phyloP scores from a whole-genome alignment of 129 eudicot species.

The Arctium lappa region DNA sequence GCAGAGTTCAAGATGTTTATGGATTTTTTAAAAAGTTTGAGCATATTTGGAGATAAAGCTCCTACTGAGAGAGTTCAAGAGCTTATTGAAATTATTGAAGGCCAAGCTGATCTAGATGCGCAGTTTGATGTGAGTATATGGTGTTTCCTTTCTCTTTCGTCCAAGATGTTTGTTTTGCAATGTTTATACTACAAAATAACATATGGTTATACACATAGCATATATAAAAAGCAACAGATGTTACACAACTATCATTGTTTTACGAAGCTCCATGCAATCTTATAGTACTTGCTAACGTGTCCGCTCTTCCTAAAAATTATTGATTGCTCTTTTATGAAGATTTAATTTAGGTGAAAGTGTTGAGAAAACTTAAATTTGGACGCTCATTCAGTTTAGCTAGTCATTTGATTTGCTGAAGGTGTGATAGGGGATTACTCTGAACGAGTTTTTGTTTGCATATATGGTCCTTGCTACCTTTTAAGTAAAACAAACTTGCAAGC shows the following conservation, averaged over 20 bases:
- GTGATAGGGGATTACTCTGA: neutral
- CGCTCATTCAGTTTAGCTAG: neutral
- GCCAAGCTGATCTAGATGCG: slow-evolving; percentile 95
- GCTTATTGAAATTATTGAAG: slow-evolving; percentile 74
- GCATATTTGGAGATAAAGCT: slow-evolving; percentile 87
- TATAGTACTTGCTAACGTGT: neutral
- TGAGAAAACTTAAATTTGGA: neutral
- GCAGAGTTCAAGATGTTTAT: slow-evolving; percentile 91
- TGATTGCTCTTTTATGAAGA: neutral
- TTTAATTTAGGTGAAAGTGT: neutral
- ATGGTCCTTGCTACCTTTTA: neutral
- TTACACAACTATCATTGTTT: neutral
- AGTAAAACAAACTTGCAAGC: neutral
- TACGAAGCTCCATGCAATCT: neutral
- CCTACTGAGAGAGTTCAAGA: slow-evolving; percentile 80
- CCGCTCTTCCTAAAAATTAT: neutral
- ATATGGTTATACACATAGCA: neutral
- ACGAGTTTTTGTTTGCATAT: neutral
- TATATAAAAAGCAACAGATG: neutral
- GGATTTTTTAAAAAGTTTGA: slow-evolving; percentile 85
- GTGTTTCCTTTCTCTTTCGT: neutral
- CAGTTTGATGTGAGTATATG: slow-evolving; percentile 64
- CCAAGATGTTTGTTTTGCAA: neutral
- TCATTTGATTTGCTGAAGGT: neutral
- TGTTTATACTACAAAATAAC: neutral